Base-by-base conservation (phyloP, 2,329 filamentous ascomycete genomes). In the Beauveria sp. region DNA sequence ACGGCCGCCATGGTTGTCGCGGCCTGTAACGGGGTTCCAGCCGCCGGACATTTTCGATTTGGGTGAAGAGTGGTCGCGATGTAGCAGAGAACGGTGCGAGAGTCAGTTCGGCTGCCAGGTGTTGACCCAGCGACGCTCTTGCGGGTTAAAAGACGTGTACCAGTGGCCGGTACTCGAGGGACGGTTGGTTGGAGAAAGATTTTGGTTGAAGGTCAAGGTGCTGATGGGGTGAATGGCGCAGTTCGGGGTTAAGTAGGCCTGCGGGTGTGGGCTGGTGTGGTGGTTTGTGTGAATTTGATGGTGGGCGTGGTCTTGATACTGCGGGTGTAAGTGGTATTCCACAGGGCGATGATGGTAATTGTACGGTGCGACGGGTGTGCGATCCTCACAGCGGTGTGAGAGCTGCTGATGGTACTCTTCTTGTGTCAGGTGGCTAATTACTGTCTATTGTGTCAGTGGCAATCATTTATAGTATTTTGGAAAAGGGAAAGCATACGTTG, bases 1-100 rank as follows among this genome's bases (percentile, higher is more conserved):
- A 1, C 70, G 71, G 42, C 62, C 54, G 22, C 70, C 70, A 12
- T 68, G 65, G n/a, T 68, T 61, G 63, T 79, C 77, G 18, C 74
- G 74, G 22, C 77, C 71, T 40, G 71, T 70, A 16, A 73, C 62
- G 5, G 75, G 75, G 62, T 78, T 78, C 73, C 74, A 76, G 43
- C 74, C 74, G 46, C 71, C 70, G 54, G 74, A 70, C 74, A 77
- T 77, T 12, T 16, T 64, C 28, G n/a, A 12, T n/a, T 42, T 24
- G n/a, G 46, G 22, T 42, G 18, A 43, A n/a, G 42, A 30, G 26
- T 18, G 43, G 62, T 42, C 8, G 0, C 51, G 7, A 40, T 22
- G n/a, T 28, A 22, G 40, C 16, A 38, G n/a, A 20, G 47, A 20
- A 24, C 8, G 26, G 20, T 2, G 34, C 55, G 71, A 49, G 57